A percentile compares a stretch with the other conserved stretches of the same genome.
These are phyloP conservation scores for Penicillium glabrum DNA, from an alignment of 2,329 filamentous ascomycete genomes.

Conservation along the genomic window DNA sequence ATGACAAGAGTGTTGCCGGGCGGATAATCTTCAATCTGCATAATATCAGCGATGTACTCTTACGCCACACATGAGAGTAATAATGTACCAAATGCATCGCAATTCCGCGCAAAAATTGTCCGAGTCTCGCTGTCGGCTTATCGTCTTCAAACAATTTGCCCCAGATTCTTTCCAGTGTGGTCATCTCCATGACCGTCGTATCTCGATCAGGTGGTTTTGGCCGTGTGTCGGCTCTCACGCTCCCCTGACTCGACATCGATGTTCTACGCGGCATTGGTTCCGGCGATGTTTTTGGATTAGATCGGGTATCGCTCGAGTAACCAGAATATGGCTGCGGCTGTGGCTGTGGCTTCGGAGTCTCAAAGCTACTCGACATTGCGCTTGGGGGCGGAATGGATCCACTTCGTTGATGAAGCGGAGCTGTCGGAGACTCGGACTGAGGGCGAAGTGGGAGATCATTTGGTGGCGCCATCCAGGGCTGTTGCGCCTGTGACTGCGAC, in stretches of 20 bases:
- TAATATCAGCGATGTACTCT: slow-evolving; percentile 11
- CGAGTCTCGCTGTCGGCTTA: slow-evolving; percentile 65
- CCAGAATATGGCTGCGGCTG: slow-evolving; percentile 18
- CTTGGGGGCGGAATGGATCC: slow-evolving; percentile 18
- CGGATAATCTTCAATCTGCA: slow-evolving; percentile 67
- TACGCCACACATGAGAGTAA: background rate
- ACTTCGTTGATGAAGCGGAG: slow-evolving; percentile 9
- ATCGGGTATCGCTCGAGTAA: slow-evolving; percentile 21
- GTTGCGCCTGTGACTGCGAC: slow-evolving; percentile 27
- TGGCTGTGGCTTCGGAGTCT: slow-evolving; percentile 19
- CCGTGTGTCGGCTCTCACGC: slow-evolving; percentile 31
- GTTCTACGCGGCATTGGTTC: slow-evolving; percentile 26
- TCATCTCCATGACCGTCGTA: slow-evolving; percentile 50
- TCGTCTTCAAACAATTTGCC: slow-evolving; percentile 70
- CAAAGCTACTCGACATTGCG: slow-evolving; percentile 10
- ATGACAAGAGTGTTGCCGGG: slow-evolving; percentile 70
- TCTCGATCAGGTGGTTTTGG: slow-evolving; percentile 40
- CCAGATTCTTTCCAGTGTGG: slow-evolving; percentile 72
- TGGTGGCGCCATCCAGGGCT: slow-evolving; percentile 19
- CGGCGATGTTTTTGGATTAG: slow-evolving; percentile 22
- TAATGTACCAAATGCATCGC: slow-evolving; percentile 66
- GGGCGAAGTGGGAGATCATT: slow-evolving; percentile 13
- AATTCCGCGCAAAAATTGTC: slow-evolving; percentile 70
- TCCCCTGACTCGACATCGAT: slow-evolving; percentile 38
- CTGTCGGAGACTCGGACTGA: slow-evolving; percentile 20